Evolutionary conservation across 371 early-diverging fungal genomes (phyloP), one percentile per base, ranked within the genome.

Genomic region (Zopfochytrium polystomum): DNA sequence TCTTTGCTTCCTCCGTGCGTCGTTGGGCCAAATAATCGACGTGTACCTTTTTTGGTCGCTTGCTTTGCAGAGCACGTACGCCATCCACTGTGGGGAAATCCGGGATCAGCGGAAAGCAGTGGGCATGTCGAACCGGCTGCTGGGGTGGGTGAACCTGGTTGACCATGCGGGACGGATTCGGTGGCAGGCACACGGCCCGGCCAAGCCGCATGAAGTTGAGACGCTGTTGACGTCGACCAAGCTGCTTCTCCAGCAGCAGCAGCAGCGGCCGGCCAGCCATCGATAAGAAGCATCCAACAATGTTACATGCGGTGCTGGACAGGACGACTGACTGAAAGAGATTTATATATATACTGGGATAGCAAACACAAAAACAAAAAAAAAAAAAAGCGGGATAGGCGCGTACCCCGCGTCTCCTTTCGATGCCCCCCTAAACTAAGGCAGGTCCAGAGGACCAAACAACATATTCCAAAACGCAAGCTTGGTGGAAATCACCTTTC

Each of bases 181-280:
- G 48, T 92, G 93, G 93, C 80, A 83, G n/a, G 90, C 93, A 1
- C 89, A 92, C 65, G 93, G 91, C 13, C 63, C 76, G 11, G 90
- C 88, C 1, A 84, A 85, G 3, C 65, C 68, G 7, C 71, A 78
- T 30, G 93, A 92, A 49, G 23, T 60, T 55, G 30, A 32, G 31
- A 29, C 61, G 35, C 27, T 59, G 38, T 20, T 65, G n/a, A 31
- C 18, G 3, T 47, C 26, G 20, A 47, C 59, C 3, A 33, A 26
- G 23, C 6, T 31, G 4, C 55, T 62, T 3, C 9, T 52, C 31
- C 38, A 38, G 18, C 11, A 38, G 18, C 11, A 11, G 7, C 11
- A 11, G 7, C 38, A 18, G 7, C 38, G 38, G 38, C 38, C 7
- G 18, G 18, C 38, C 38, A n/a, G n/a, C n/a, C n/a, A n/a, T n/a